Percentiles rank a stretch among this genome's conserved stretches.
phyloP scores from a whole-genome alignment of 192 early-diverging fungal genomes.

The Backusella tuberculispora region DNA sequence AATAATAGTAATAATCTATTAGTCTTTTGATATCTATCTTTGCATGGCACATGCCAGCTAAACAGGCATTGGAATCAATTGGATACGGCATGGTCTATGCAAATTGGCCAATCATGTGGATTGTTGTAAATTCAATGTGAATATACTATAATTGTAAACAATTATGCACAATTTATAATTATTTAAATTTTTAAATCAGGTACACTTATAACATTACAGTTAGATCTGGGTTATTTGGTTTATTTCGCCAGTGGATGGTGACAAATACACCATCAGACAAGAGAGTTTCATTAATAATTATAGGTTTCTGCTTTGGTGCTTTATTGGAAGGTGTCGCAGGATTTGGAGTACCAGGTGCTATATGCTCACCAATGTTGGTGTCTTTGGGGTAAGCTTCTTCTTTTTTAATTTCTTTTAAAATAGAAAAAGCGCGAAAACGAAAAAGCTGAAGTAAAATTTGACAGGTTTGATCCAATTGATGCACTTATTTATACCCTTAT shows the following conservation, averaged over 20 bases:
- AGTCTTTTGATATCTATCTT: conserved; percentile 45
- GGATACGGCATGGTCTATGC: conserved; percentile 40
- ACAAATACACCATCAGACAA: conserved; percentile 39
- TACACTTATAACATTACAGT: conserved; percentile 41
- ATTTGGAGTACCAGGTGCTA: conserved; percentile 45
- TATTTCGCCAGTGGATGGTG: conserved; percentile 46
- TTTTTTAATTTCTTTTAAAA: not conserved
- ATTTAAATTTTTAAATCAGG: conserved; percentile 5
- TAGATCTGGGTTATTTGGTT: conserved; percentile 38
- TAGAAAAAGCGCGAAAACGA: no score
- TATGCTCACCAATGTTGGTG: conserved; percentile 42
- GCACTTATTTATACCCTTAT: conserved; percentile 34
- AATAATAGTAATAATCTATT: not conserved
- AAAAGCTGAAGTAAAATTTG: not conserved
- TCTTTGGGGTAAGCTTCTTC: conserved; percentile 22
- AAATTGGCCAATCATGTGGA: conserved; percentile 51
- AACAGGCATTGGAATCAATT: conserved; percentile 39
- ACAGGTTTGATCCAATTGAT: conserved; percentile 38
- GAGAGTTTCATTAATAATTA: conserved; percentile 36
- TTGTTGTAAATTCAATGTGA: conserved; percentile 43
- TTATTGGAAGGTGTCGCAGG: conserved; percentile 40
- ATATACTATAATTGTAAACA: not conserved
- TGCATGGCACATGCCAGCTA: conserved; percentile 45
- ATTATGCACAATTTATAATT: not conserved
- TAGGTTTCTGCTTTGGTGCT: conserved; percentile 32